Evolutionary conservation across 345 rosid species (phyloP), one percentile per base, ranked within the genome.

Genomic region (Pugionium cornutum): DNA sequence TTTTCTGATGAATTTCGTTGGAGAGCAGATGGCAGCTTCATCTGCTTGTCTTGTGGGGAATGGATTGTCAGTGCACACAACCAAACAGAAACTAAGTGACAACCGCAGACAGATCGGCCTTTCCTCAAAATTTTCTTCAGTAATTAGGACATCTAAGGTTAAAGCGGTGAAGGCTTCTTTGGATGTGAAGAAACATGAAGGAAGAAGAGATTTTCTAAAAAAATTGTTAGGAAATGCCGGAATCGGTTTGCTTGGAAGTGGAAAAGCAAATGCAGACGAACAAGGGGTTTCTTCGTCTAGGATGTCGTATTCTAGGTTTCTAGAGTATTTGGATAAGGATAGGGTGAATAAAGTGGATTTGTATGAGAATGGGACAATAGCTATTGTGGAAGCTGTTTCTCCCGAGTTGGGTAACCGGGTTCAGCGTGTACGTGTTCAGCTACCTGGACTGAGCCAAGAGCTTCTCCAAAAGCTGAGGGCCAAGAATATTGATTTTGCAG

Each of bases 301-400:
- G 80, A 90, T 94, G 99, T 90, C 99, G 1, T 94, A 94, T 72
- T 94, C 99, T 57, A 84, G 99, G 77, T 94, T 94, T 57, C 77
- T 94, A 32, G 99, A 94, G 86, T 94, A 94, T 72, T 76, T 94
- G 71, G 97, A 94, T 46, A 94, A 88, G 78, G 97, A 80, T 73
- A 83, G 96, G 64, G 97, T 90, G 68, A 82, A 72, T 9, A 94
- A 83, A 68, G 97, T 94, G 3, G 99, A 94, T 81, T 81, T 88
- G 82, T 94, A 77, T 74, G 99, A 90, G 79, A 88, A 90, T 71
- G 99, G 99, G 27, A 94, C 99, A 0, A 94, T 94, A 62, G 99
- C 99, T 65, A 86, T 94, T 64, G 97, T 94, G 57, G 99, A 94
- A 78, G 99, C 96, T 60, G 74, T 90, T 64, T 90, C 97, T 53